Percentiles rank a stretch among this genome's conserved stretches.
Evolutionary conservation across 2,329 filamentous ascomycete genomes (phyloP).

Genomic region (Aspergillus fumigatiaffinis): DNA sequence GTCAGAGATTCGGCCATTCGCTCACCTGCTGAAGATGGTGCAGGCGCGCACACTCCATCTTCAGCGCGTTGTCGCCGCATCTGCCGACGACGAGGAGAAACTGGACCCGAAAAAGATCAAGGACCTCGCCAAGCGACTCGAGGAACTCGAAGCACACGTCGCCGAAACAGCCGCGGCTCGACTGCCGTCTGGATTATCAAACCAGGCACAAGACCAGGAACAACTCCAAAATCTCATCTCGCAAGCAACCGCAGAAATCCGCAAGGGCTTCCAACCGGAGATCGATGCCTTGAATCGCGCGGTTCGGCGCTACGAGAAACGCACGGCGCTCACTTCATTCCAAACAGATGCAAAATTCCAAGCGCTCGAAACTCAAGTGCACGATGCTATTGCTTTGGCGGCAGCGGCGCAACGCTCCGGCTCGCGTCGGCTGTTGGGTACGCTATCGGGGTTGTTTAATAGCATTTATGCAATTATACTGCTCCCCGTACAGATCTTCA

Average conservation of each 20-base stretch:
- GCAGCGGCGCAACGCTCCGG: constrained; percentile 57
- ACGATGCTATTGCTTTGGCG: constrained; percentile 76
- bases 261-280: constrained; percentile 68
- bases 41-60: constrained; percentile 75
- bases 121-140: constrained; percentile 62
- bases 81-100: constrained; percentile 30
- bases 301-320: constrained; percentile 87
- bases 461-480: constrained; percentile 34
- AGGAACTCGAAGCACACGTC: constrained; percentile 62
- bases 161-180: constrained; percentile 33
- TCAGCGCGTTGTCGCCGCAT: constrained; percentile 61
- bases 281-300: constrained; percentile 85
- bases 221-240: constrained; percentile 41
- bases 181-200: constrained; percentile 12
- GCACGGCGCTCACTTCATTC: constrained; percentile 67
- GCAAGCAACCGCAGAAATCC: constrained; percentile 52
- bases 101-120: constrained; percentile 39
- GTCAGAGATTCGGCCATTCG: constrained; percentile 77
- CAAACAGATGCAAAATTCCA: constrained; percentile 73
- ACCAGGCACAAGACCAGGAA: constrained; percentile 13
- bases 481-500: constrained; percentile 31
- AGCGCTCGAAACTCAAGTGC: constrained; percentile 65
- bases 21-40: constrained; percentile 76
- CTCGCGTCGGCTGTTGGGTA: constrained; percentile 17
- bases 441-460: constrained; percentile 30